phyloP scores from a whole-genome alignment of 306 rosid genomes.

The Castanopsis chinensis region DNA sequence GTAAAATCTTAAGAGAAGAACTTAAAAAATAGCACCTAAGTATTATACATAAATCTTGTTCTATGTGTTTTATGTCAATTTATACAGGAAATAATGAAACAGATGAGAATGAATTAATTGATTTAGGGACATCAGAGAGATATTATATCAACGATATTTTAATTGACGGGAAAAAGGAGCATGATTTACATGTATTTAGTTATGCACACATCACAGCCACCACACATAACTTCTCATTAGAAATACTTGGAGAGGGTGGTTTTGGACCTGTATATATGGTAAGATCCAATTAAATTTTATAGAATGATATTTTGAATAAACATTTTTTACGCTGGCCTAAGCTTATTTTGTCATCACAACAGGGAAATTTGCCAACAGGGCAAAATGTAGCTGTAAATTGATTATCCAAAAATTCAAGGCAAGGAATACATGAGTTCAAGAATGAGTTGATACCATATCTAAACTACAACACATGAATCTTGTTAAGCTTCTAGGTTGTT shows the following conservation, averaged over 20 bases:
- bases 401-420: constrained; percentile 23
- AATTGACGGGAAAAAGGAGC: neutral
- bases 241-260: constrained; percentile 29
- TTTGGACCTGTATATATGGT: constrained; percentile 42
- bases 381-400: constrained; percentile 10
- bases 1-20: too few species aligned
- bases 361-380: constrained; percentile 2
- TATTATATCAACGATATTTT: neutral
- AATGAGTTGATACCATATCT: constrained; percentile 29
- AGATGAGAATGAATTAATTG: neutral
- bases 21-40: too few species aligned
- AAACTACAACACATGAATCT: constrained; percentile 37
- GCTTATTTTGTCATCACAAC: neutral
- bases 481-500: constrained; percentile 22
- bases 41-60: too few species aligned
- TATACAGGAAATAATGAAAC: neutral
- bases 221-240: constrained; percentile 19
- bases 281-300: neutral
- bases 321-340: too few species aligned
- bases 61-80: neutral
- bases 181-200: constrained; percentile 2
- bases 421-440: constrained; percentile 27
- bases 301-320: too few species aligned
- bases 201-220: constrained; percentile 15
- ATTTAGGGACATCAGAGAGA: neutral